Percentiles rank a stretch among this genome's conserved stretches.
Conservation (phyloP, 2,329 filamentous ascomycete genomes). For the Apiospora sp. region DNA sequence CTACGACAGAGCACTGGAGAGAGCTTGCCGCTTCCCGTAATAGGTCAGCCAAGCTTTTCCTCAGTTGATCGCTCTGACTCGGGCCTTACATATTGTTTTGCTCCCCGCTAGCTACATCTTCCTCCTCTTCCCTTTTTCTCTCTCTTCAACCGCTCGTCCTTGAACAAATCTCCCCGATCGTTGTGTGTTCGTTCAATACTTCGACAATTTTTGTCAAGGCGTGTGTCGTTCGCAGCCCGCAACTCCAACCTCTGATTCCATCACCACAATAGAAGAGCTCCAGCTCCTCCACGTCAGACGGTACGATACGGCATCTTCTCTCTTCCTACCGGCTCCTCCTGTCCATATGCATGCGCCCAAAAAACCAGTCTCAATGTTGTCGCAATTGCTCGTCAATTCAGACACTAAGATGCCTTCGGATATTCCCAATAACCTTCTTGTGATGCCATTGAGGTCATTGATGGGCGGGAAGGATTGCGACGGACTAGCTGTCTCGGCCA, state of each 20-base stretch:
- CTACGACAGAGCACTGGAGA: neutral
- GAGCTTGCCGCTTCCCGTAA: constrained; percentile 12
- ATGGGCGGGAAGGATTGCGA: neutral
- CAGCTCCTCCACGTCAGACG: constrained; percentile 31
- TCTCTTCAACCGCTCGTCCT: constrained; percentile 45
- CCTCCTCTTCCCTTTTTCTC: constrained; percentile 35
- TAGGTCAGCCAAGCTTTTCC: constrained; percentile 23
- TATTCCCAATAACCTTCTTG: neutral
- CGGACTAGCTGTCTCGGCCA: neutral
- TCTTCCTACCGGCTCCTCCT: neutral
- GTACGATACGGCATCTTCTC: constrained; percentile 7
- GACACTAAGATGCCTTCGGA: neutral
- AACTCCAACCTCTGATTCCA: constrained; percentile 30
- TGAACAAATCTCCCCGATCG: constrained; percentile 32
- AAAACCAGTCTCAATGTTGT: neutral
- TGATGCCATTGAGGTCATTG: neutral
- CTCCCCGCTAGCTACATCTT: constrained; percentile 31
- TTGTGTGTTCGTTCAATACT: constrained; percentile 25
- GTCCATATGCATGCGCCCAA: constrained; percentile 3
- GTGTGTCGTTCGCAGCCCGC: constrained; percentile 44
- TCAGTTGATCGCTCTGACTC: constrained; percentile 6
- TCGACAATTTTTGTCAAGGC: constrained; percentile 40
- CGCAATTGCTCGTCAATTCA: neutral
- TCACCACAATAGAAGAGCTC: constrained; percentile 31
- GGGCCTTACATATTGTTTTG: constrained; percentile 33